Conservation (phyloP, 345 rosid genomes). For the Aethionema arabicum region DNA sequence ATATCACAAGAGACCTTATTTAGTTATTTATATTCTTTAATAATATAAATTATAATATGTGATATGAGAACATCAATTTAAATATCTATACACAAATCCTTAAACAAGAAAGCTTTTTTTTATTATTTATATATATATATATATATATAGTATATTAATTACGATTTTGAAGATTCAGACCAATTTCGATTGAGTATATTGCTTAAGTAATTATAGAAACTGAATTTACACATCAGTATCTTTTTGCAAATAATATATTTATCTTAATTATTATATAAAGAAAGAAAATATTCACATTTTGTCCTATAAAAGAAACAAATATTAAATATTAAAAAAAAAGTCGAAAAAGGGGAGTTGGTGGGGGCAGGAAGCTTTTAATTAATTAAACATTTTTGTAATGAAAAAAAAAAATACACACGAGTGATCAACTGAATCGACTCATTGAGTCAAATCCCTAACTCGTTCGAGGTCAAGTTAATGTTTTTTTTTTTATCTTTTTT, state of each 20-base stretch:
- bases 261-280: background rate
- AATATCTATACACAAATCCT: too few relatives aligned
- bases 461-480: conserved; percentile 20
- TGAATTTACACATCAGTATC: too few relatives aligned
- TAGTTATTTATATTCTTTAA: too few relatives aligned
- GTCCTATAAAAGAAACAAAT: conserved; percentile 16
- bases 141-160: too few relatives aligned
- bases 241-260: background rate
- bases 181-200: too few relatives aligned
- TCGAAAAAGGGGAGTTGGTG: conserved; percentile 36
- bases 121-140: too few relatives aligned
- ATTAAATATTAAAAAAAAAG: conserved; percentile 14
- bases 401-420: conserved; percentile 34
- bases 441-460: conserved; percentile 30
- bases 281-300: background rate
- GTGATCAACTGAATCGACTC: conserved; percentile 34
- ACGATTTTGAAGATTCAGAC: too few relatives aligned
- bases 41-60: too few relatives aligned
- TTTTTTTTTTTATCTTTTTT: conserved; percentile 3
- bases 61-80: too few relatives aligned
- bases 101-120: too few relatives aligned
- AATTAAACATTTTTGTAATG: conserved; percentile 12
- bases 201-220: too few relatives aligned
- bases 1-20: too few relatives aligned
- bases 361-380: conserved; percentile 33